Evolutionary conservation across 345 rosid genomes (phyloP).

Genomic region (Excoecaria cochinchinensis): DNA sequence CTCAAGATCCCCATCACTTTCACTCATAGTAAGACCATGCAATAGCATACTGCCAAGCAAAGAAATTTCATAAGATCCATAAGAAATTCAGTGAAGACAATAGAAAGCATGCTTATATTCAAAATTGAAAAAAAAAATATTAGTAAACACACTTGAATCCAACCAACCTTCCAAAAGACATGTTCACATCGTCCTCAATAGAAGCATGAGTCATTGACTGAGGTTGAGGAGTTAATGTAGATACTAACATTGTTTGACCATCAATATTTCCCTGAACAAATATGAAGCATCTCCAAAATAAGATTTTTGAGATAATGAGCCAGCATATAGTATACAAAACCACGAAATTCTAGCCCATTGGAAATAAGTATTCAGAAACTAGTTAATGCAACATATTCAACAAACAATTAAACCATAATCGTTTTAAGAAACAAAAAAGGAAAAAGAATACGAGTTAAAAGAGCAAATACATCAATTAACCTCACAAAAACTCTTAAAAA

Average conservation of each 20-base stretch:
- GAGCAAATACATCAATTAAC: constrained; percentile 39
- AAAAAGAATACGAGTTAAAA: background rate
- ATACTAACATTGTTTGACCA: constrained; percentile 89
- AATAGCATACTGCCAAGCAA: constrained; percentile 74
- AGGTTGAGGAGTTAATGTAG: constrained; percentile 91
- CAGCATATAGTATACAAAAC: constrained; percentile 2
- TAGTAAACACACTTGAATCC: constrained; percentile 16
- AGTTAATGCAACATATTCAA: background rate
- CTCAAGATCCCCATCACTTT: constrained; percentile 93
- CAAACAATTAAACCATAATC: background rate
- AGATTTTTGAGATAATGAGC: constrained; percentile 12
- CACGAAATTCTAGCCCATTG: constrained; percentile 1
- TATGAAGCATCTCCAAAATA: constrained; percentile 15
- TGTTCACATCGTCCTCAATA: constrained; percentile 80
- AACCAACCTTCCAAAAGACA: constrained; percentile 96
- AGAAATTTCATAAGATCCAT: constrained; percentile 11
- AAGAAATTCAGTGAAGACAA: background rate
- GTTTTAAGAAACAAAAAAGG: background rate
- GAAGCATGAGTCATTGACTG: constrained; percentile 52
- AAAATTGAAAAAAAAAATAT: constrained; percentile 2
- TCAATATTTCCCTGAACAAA: constrained; percentile 65
- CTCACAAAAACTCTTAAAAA: constrained; percentile 91
- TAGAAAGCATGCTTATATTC: background rate
- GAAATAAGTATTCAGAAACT: background rate
- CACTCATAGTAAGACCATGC: constrained; percentile 80